Percentiles rank a stretch among this genome's conserved stretches.
Conservation (phyloP, 139 green algal species). For the Chlorella sp. region DNA sequence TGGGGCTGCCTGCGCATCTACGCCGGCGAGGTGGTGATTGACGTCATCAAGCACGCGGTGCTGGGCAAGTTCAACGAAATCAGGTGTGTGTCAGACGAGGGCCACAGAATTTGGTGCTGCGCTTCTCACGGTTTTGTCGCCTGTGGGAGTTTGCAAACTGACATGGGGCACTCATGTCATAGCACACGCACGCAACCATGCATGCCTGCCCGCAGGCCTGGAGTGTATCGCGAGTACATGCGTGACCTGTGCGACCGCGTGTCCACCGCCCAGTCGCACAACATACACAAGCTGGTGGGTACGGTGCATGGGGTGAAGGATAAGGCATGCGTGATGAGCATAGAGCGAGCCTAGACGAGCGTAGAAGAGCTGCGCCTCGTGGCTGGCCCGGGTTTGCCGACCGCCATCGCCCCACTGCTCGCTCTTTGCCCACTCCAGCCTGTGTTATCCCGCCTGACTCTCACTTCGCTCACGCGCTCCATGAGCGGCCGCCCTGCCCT, state of each 20-base stretch:
- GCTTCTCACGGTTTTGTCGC: background rate
- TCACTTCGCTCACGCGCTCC: background rate
- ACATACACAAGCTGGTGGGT: slow-evolving; percentile 56
- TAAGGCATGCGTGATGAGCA: no score
- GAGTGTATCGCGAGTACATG: slow-evolving; percentile 85
- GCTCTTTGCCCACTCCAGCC: no score
- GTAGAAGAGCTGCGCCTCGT: no score
- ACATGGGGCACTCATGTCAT: background rate
- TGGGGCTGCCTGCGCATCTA: slow-evolving; percentile 53
- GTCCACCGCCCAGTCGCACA: slow-evolving; percentile 62
- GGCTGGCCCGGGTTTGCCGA: no score
- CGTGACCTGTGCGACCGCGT: slow-evolving; percentile 77
- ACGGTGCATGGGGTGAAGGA: background rate
- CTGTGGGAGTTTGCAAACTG: background rate
- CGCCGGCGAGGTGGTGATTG: slow-evolving; percentile 70
- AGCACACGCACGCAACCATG: background rate
- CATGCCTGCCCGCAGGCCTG: slow-evolving; percentile 46
- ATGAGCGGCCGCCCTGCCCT: slow-evolving; percentile 11
- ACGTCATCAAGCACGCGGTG: slow-evolving; percentile 91
- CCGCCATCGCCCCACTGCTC: no score
- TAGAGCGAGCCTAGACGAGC: no score
- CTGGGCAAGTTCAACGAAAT: slow-evolving; percentile 93
- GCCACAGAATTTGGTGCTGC: background rate
- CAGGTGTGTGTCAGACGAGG: slow-evolving; percentile 21
- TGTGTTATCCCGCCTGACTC: no score